Evolutionary conservation across 1,284 basidiomycete genomes (phyloP).

Genomic region (Cryptococcus floricola): DNA sequence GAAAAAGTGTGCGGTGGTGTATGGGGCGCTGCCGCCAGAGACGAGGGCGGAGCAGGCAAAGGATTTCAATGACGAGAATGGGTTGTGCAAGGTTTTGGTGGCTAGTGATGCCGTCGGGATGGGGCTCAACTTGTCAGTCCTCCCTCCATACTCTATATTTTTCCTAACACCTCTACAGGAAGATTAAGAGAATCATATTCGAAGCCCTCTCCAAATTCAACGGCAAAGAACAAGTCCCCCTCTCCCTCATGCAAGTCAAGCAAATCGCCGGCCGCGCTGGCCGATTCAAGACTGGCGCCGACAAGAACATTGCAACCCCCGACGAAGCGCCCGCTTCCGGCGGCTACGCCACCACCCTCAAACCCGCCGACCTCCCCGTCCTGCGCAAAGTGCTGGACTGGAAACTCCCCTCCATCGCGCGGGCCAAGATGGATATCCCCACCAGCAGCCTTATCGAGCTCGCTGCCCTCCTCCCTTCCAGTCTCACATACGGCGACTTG

Average conservation of each 20-base stretch:
- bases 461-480: conserved; percentile 47
- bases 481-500: conserved; percentile 38
- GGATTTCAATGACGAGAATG: conserved; percentile 75
- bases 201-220: conserved; percentile 71
- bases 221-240: conserved; percentile 55
- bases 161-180: conserved; percentile 53
- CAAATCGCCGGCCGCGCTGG: conserved; percentile 96
- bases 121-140: conserved; percentile 85
- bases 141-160: neutral
- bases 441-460: conserved; percentile 41
- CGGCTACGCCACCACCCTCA: conserved; percentile 71
- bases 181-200: conserved; percentile 89
- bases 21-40: conserved; percentile 85
- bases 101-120: conserved; percentile 93
- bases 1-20: conserved; percentile 79
- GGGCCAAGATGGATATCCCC: conserved; percentile 50
- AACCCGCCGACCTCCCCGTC: conserved; percentile 62
- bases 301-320: conserved; percentile 10
- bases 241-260: conserved; percentile 81
- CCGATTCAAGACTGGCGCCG: conserved; percentile 69
- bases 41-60: conserved; percentile 82
- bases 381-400: conserved; percentile 54
- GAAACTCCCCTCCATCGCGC: conserved; percentile 51
- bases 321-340: conserved; percentile 51
- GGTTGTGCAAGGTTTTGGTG: conserved; percentile 77